Base-by-base conservation (phyloP, 371 early-diverging fungal genomes). In the Amoeboradix gromovi region DNA sequence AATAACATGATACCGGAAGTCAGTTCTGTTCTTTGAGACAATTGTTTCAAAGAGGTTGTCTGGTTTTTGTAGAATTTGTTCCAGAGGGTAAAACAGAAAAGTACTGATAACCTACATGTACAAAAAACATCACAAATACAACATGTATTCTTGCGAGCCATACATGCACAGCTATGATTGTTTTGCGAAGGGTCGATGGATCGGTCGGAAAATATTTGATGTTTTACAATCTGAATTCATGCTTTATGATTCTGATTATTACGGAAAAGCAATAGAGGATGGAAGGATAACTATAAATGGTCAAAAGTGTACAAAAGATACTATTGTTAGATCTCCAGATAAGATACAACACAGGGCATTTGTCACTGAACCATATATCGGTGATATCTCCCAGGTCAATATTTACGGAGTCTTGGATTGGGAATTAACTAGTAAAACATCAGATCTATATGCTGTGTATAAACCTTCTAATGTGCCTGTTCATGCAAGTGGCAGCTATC, bases 391-490 rank as follows among this genome's bases (percentile, higher is more conserved):
- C 22, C 48, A 48, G 48, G 48, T 48, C 48, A 5, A 48, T 12
- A 12, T 48, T 12, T 48, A 12, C 22, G 22, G 22, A 5, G 22
- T 48, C 22, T 72, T 71, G 28, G 66, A 71, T 5, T 76, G 78
- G 69, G 70, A 71, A 67, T 71, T 75, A 30, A 68, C 78, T 12
- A 30, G 30, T n/a, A 66, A 73, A 29, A 71, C 75, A 48, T 68
- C 73, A 17, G 75, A 75, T 30, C 71, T 75, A 32, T 0, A 73
- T 0, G 78, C 77, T 1, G 74, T 80, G 2, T 71, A 75, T 70
- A 80, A 80, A 73, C 79, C 79, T 1, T 17, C 76, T 0, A 77
- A 77, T n/a, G 74, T 80, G 0, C 76, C 80, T 12, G 78, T 76
- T 69, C 80, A 80, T 70, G 78, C 80, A 16, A 75, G 74, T 29